These are phyloP conservation scores for Fennellomyces sp. DNA, from an alignment of 371 early-diverging fungal species.

Conservation along the genomic window DNA sequence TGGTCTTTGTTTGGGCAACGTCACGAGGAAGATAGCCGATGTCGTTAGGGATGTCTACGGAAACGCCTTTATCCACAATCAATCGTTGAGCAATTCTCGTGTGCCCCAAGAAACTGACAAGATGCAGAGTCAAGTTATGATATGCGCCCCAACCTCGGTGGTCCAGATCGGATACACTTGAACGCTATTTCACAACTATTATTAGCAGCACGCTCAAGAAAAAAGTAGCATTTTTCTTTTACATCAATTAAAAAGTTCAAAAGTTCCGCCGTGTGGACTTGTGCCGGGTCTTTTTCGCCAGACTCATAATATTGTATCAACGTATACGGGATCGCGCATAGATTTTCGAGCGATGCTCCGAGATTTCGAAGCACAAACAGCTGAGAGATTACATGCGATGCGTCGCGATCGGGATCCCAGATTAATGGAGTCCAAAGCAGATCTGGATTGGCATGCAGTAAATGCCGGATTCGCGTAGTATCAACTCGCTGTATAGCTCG, in stretches of 20 bases:
- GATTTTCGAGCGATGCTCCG: slow-evolving; percentile 12
- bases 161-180: slow-evolving; percentile 9
- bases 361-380: slow-evolving; percentile 13
- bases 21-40: slow-evolving; percentile 15
- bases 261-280: slow-evolving; percentile 13
- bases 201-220: not conserved
- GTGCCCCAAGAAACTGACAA: slow-evolving; percentile 20
- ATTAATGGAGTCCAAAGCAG: slow-evolving; percentile 33
- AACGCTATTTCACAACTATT: not conserved
- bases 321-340: slow-evolving; percentile 20
- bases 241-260: slow-evolving; percentile 19
- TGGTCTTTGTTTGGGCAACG: slow-evolving; percentile 15
- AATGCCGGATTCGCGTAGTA: slow-evolving; percentile 10
- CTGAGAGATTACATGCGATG: slow-evolving; percentile 18
- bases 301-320: slow-evolving; percentile 17
- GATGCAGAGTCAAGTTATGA: slow-evolving; percentile 19
- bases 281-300: slow-evolving; percentile 8
- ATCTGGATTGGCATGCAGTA: slow-evolving; percentile 24
- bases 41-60: slow-evolving; percentile 15
- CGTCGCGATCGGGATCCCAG: slow-evolving; percentile 17
- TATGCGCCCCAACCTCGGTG: slow-evolving; percentile 17
- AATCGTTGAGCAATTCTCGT: slow-evolving; percentile 15
- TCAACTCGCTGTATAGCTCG: slow-evolving; percentile 28
- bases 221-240: not conserved
- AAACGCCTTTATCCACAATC: slow-evolving; percentile 7